Evolutionary conservation across 2,329 filamentous ascomycete genomes (phyloP).

Genomic region (Fulvia fulva): DNA sequence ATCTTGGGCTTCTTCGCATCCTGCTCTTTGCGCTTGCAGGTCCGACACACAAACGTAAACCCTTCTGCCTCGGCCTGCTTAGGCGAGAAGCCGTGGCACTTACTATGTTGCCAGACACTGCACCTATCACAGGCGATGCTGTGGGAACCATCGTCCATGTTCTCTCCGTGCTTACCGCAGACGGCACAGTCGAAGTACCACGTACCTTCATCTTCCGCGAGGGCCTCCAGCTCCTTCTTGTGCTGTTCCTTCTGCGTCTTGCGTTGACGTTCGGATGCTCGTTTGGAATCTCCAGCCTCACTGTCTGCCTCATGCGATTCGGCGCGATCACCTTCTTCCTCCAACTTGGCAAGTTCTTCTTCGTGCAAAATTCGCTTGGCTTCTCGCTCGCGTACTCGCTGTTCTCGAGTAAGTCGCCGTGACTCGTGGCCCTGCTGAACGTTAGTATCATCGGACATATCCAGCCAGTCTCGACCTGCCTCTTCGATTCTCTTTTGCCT

Average conservation of each 20-base stretch:
- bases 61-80: conserved; percentile 76
- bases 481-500: conserved; percentile 63
- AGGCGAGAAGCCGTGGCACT: conserved; percentile 77
- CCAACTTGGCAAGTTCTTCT: conserved; percentile 74
- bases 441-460: conserved; percentile 22
- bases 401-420: conserved; percentile 77
- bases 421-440: conserved; percentile 64
- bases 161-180: conserved; percentile 84
- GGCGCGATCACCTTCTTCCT: conserved; percentile 48
- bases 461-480: conserved; percentile 32
- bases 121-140: conserved; percentile 92
- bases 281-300: conserved; percentile 43
- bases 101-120: conserved; percentile 95
- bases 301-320: conserved; percentile 47
- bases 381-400: conserved; percentile 81
- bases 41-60: conserved; percentile 80
- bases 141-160: conserved; percentile 85
- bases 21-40: conserved; percentile 68
- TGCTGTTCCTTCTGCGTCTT: conserved; percentile 77
- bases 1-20: conserved; percentile 60
- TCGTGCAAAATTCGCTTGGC: conserved; percentile 77
- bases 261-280: conserved; percentile 74
- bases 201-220: conserved; percentile 68
- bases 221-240: conserved; percentile 68
- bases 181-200: conserved; percentile 92